Base-by-base conservation (phyloP, 2,329 filamentous ascomycete species). In the Pseudocercospora fuligena region DNA sequence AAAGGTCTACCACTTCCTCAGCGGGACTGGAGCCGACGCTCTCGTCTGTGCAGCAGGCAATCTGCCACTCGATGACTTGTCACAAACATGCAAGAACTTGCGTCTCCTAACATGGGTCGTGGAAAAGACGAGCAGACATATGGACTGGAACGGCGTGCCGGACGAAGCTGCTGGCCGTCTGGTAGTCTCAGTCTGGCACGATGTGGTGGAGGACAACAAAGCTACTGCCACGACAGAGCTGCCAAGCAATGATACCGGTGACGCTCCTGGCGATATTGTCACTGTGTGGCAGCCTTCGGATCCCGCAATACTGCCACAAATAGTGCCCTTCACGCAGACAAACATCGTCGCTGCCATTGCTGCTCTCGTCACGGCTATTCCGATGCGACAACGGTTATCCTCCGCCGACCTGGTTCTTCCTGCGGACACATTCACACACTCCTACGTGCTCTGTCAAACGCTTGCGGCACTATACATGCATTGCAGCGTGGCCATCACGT, bases 141-240 rank as follows among this genome's bases (percentile, higher is more conserved):
- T 99, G 86, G 94, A 97, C 80, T 99, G 94, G 94, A 94, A 92
- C 73, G 92, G 94, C 76, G 88, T 94, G 1, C 93, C 94, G 11
- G 87, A 90, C 75, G 90, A 91, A 60, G 89, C 90, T 64, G 90
- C 90, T 16, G 87, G 90, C 65, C 89, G 86, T 68, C 84, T 97
- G 67, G 91, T 91, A 64, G 91, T 97, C 16, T 87, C 89, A n/a
- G 95, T 94, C 14, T 99, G 94, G 94, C 92, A 97, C 75, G 92
- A 97, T 66, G 86, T 98, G 61, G 82, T 97, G 27, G 88, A 90
- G 70, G 91, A 95, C 68, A 85, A 86, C 70, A 87, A 88, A 19
- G 80, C 82, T 29, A 83, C 82, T 62, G 84, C 86, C 43, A 87
- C 85, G 49, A 81, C 81, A 7, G 87, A 92, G 21, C 83, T 97